Conservation (phyloP, 106 monocot genomes). For the Ottelia alismoides region DNA sequence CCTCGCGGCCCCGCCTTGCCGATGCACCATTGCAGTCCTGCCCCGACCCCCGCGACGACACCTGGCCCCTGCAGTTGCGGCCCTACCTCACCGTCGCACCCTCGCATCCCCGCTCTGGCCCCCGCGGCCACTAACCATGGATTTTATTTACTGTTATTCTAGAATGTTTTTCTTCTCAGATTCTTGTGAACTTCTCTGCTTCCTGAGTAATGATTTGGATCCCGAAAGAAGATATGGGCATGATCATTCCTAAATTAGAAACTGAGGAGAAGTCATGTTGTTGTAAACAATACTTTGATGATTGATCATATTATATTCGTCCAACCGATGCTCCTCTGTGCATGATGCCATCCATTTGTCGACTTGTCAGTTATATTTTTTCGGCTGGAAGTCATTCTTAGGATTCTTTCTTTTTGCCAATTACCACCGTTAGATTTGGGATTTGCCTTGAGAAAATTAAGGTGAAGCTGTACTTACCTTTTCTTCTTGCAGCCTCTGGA, state of each 20-base stretch:
- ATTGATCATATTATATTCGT: conserved; percentile 59
- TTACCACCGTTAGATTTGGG: too few relatives aligned
- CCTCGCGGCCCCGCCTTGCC: too few relatives aligned
- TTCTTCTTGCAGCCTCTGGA: conserved; percentile 42
- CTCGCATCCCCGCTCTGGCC: too few relatives aligned
- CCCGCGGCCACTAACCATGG: too few relatives aligned
- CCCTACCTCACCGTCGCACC: too few relatives aligned
- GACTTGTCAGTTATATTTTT: conserved; percentile 69
- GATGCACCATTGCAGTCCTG: too few relatives aligned
- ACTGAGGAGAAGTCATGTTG: neutral
- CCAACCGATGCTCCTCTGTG: conserved; percentile 53
- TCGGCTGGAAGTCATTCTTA: conserved; percentile 37
- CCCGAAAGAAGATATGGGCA: conserved; percentile 18
- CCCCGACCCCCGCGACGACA: too few relatives aligned
- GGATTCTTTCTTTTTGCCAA: conserved; percentile 36
- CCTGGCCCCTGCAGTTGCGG: too few relatives aligned
- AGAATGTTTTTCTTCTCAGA: conserved; percentile 45
- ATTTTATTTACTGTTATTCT: conserved; percentile 60
- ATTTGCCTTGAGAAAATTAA: too few relatives aligned
- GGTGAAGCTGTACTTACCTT: too few relatives aligned
- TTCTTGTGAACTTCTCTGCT: conserved; percentile 65
- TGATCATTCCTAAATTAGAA: neutral
- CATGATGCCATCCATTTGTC: conserved; percentile 62
- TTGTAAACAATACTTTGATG: neutral
- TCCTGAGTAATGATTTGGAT: conserved; percentile 53